Evolutionary conservation across 345 rosid species (phyloP).

Genomic region (Citrus inodora): DNA sequence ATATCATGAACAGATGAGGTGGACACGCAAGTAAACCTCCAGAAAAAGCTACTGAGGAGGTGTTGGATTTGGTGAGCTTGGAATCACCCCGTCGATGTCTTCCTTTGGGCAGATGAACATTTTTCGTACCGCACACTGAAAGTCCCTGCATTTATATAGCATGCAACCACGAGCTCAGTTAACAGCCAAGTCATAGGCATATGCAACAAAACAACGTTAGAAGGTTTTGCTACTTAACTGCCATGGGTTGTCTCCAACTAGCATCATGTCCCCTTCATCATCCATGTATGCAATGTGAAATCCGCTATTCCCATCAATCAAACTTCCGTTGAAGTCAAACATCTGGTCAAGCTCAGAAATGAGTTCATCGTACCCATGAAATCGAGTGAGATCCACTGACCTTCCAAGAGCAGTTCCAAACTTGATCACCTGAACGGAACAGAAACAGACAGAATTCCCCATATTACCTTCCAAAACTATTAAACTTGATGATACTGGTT

Average conservation of each 20-base stretch:
- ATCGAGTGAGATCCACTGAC: slow-evolving; percentile 31
- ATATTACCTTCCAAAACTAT: not conserved
- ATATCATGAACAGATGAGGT: not conserved
- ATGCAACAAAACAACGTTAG: not conserved
- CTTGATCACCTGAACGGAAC: slow-evolving; percentile 38
- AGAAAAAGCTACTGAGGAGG: slow-evolving; percentile 5
- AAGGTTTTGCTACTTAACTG: slow-evolving; percentile 36
- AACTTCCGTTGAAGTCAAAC: slow-evolving; percentile 45
- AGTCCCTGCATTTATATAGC: slow-evolving; percentile 31
- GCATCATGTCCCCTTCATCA: slow-evolving; percentile 36
- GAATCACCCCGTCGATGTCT: slow-evolving; percentile 13
- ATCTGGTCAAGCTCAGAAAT: slow-evolving; percentile 38
- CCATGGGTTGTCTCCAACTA: slow-evolving; percentile 36
- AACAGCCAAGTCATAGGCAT: not conserved
- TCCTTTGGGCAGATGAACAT: slow-evolving; percentile 34
- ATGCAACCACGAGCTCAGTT: not conserved
- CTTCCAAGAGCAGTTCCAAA: slow-evolving; percentile 39
- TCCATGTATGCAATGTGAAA: slow-evolving; percentile 37
- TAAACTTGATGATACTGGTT: not conserved
- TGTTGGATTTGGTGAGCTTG: slow-evolving; percentile 24
- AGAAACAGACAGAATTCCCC: not conserved
- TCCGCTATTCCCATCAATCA: slow-evolving; percentile 36
- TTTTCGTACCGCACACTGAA: slow-evolving; percentile 26
- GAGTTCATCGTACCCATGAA: slow-evolving; percentile 34
- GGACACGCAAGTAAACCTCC: not conserved